Base-by-base conservation (phyloP, 2,329 filamentous ascomycete species). In the Xenoacremonium recifei region DNA sequence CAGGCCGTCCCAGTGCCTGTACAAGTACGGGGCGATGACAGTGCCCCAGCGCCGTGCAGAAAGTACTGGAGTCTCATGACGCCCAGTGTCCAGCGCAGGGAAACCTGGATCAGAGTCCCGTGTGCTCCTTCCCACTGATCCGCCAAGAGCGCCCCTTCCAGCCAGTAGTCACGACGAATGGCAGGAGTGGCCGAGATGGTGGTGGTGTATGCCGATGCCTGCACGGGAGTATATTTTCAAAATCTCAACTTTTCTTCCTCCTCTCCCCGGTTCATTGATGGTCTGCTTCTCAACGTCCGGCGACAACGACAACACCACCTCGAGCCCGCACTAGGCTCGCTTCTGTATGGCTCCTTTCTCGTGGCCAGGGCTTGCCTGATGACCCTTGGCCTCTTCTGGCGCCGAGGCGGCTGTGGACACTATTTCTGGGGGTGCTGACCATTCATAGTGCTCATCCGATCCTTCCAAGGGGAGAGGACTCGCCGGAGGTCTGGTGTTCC, bases 351-450 rank as follows among this genome's bases (percentile, higher is more conserved):
- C 15, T 33, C 13, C 18, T 34, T 18, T 39, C 39, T 48, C 44
- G 41, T 45, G 38, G 36, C 37, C 35, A 35, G 29, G 29, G 7
- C 7, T 31, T 31, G 29, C 29, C 29, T n/a, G 29, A 31, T 34
- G 42, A 53, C 51, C 45, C 41, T 43, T 55, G 41, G 54, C 44
- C 40, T 51, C 35, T 38, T 16, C 18, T 34, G 21, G 27, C 43
- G 43, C 45, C 48, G 44, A 50, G 49, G 42, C 47, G 53, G 49
- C 52, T 56, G 51, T 60, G 50, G 49, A 46, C 48, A 42, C 54
- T 55, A 57, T 57, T 56, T 58, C 53, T 49, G 49, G 49, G 42
- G 40, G 40, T 44, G 48, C 39, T 44, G 40, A 36, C 54, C 54
- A 48, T 41, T 46, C 39, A 49, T 31, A 47, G 21, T 29, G 27